Evolutionary conservation across 352 stramenopile genomes (phyloP).

Genomic region (Phytophthora hibernalis): DNA sequence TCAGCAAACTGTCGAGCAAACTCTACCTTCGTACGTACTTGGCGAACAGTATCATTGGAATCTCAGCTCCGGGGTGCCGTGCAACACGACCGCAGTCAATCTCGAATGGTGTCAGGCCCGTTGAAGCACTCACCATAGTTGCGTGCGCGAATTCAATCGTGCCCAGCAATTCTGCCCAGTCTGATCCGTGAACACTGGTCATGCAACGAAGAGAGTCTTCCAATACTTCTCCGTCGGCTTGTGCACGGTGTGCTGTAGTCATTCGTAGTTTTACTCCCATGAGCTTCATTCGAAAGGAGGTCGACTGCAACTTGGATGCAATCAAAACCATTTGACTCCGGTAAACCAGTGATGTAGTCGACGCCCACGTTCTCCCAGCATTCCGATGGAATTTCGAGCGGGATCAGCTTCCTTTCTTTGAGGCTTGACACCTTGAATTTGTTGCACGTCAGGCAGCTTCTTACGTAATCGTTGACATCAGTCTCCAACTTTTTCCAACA

Average conservation of each 20-base stretch:
- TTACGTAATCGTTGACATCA: background rate
- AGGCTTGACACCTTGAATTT: background rate
- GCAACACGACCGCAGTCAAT: background rate
- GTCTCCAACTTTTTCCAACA: background rate
- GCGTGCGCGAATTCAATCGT: background rate
- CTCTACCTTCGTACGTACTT: background rate
- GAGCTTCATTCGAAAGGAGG: conserved; percentile 26
- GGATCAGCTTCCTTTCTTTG: background rate
- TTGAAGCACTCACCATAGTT: background rate
- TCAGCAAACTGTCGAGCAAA: background rate
- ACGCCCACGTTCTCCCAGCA: conserved; percentile 35
- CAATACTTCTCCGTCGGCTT: background rate
- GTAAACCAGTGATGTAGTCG: conserved; percentile 42
- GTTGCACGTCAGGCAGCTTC: background rate
- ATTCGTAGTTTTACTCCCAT: conserved; percentile 28
- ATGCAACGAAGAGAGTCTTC: background rate
- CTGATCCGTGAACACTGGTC: background rate
- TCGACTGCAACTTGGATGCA: conserved; percentile 30
- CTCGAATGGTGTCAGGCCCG: background rate
- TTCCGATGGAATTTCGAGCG: conserved; percentile 2
- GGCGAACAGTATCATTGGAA: background rate
- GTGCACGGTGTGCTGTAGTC: conserved; percentile 7
- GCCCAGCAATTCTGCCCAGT: background rate
- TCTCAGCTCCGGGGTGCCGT: background rate
- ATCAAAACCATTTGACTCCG: conserved; percentile 29